phyloP scores from a whole-genome alignment of 768 basidiomycete species.

The Tulasnella calospora region DNA sequence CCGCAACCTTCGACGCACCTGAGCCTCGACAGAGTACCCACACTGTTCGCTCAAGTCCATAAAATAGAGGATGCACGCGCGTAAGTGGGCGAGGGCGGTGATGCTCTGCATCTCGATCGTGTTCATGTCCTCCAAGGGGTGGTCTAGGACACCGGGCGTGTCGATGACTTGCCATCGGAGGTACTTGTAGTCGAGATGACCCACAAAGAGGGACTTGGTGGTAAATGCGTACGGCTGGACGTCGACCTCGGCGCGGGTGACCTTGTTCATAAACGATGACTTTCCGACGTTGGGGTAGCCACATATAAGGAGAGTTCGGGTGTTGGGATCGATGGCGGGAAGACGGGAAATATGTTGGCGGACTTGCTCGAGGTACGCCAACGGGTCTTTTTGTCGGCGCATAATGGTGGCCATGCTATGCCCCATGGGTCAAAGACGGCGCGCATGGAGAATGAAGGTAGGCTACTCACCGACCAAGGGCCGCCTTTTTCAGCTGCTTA shows the following conservation, averaged over 20 bases:
- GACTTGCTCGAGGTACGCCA: constrained; percentile 98
- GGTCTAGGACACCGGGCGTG: constrained; percentile 96
- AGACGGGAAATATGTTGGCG: constrained; percentile 98
- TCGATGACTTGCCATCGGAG: constrained; percentile 99
- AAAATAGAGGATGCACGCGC: constrained; percentile 92
- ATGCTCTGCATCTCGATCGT: constrained; percentile 99
- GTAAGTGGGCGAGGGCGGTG: constrained; percentile 93
- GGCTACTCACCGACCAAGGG: constrained; percentile 79
- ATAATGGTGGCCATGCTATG: constrained; percentile 95
- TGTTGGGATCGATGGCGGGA: constrained; percentile 96
- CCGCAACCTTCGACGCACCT: constrained; percentile 49
- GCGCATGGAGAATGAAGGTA: neutral
- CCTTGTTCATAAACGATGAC: constrained; percentile 99
- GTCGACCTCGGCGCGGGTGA: constrained; percentile 97
- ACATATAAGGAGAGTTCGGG: constrained; percentile 93
- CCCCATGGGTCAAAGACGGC: constrained; percentile 6
- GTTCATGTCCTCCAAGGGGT: constrained; percentile 99
- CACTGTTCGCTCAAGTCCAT: constrained; percentile 99
- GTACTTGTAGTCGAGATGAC: constrained; percentile 98
- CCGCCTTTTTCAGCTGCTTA: constrained; percentile 96
- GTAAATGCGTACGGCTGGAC: constrained; percentile 99
- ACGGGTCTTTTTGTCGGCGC: constrained; percentile 95
- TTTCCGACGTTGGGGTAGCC: constrained; percentile 99
- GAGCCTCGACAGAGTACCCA: constrained; percentile 94
- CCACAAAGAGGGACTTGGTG: constrained; percentile 96